Base-by-base conservation (phyloP, 768 basidiomycete species). In the Daedalea quercina region DNA sequence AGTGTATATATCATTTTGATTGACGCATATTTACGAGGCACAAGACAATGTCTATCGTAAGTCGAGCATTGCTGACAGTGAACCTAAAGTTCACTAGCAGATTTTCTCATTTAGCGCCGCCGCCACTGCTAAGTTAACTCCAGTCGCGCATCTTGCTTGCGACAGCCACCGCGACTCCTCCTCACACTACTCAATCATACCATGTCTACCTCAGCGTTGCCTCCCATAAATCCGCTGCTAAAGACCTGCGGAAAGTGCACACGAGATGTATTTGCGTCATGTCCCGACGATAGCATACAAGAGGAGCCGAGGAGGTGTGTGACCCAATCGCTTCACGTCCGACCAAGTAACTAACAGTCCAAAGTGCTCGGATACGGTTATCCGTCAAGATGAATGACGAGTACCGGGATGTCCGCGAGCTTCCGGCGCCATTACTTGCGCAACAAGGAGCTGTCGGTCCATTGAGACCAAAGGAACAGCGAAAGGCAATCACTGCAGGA, bases 381-480 rank as follows among this genome's bases (percentile, higher is more conserved):
- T 76, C 91, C 2, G 81, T 89, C 45, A 96, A 96, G 74, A 86
- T 97, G 26, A 77, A 84, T 31, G 84, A 91, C 64, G 95, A 98
- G 71, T 99, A 94, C 68, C 78, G 79, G 44, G 83, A 96, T 65
- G 89, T 78, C 65, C 90, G 87, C 65, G 81, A 85, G 25, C 81
- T 98, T 1, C 95, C 95, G 0, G 69, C 90, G 2, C 81, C 88
- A 1, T 71, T 97, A 31, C 70, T 90, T 26, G 74, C 85, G 0
- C 93, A 96, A 56, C 90, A 93, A 64, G 85, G 83, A 0, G 76
- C 84, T 0, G 82, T 91, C 2, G 90, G 87, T 0, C 94, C 95
- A 1, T 79, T 85, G 40, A 76, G 85, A 34, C 90, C 90, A 31
- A 79, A 75, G 57, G 74, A 76, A 53, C 63, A 74, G 46, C 71